A percentile compares a stretch with the other conserved stretches of the same genome.
Evolutionary conservation across 2,329 filamentous ascomycete species (phyloP).

Genomic region (Shiraia sp.): DNA sequence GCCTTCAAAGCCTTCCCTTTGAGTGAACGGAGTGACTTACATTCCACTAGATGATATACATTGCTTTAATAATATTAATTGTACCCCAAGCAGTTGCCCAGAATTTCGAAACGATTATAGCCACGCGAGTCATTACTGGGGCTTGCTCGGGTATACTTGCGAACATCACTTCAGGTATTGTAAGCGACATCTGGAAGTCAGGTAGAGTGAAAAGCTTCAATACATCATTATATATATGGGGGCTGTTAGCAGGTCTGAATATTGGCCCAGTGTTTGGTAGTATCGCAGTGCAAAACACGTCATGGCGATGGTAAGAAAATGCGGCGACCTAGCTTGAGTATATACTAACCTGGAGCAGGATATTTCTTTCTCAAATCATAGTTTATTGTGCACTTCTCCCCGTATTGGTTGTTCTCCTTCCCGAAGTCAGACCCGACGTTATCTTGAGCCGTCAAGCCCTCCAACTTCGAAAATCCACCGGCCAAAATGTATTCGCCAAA

Average conservation of each 20-base stretch:
- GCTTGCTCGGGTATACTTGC: conserved; percentile 49
- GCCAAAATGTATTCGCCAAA: conserved; percentile 31
- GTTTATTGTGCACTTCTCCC: conserved; percentile 51
- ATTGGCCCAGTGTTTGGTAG: conserved; percentile 52
- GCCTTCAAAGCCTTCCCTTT: neutral
- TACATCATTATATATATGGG: conserved; percentile 51
- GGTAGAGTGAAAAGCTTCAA: conserved; percentile 47
- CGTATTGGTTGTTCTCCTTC: conserved; percentile 47
- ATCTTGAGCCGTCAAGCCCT: conserved; percentile 48
- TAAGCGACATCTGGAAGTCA: conserved; percentile 45
- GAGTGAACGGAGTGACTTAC: neutral
- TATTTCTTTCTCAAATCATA: conserved; percentile 52
- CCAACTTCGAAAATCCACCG: conserved; percentile 33
- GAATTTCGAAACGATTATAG: conserved; percentile 51
- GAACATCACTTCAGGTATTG: conserved; percentile 43
- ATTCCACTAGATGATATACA: conserved; percentile 35
- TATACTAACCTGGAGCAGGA: conserved; percentile 38
- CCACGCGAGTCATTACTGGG: conserved; percentile 51
- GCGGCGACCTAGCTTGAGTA: conserved; percentile 14
- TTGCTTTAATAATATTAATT: conserved; percentile 47
- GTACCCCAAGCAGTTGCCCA: conserved; percentile 49
- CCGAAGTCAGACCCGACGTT: conserved; percentile 53
- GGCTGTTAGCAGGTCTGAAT: conserved; percentile 49
- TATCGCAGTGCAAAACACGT: conserved; percentile 42
- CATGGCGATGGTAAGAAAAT: conserved; percentile 48